These are phyloP conservation scores for Pythium inflatum DNA, from an alignment of 352 stramenopile genomes.

Conservation along the genomic window DNA sequence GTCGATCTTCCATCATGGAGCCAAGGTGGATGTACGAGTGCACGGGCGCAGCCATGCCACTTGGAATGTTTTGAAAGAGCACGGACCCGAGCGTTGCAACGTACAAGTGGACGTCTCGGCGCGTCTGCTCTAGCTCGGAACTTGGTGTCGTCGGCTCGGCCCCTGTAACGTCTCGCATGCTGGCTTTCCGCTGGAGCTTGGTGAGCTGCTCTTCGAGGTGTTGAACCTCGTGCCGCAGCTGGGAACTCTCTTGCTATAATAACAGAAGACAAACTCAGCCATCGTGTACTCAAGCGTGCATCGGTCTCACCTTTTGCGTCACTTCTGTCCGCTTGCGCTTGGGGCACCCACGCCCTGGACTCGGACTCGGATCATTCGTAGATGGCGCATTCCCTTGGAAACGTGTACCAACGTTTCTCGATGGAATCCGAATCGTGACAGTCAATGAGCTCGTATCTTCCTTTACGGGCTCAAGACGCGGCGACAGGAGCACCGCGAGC, in stretches of 20 bases:
- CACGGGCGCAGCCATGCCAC: conserved; percentile 8
- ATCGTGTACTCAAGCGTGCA: too few relatives aligned
- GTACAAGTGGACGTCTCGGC: conserved; percentile 6
- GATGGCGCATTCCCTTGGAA: background rate
- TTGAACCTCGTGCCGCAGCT: conserved; percentile 9
- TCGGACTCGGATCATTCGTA: background rate
- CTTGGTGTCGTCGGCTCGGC: too few relatives aligned
- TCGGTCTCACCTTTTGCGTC: conserved; percentile 8
- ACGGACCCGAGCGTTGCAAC: conserved; percentile 16
- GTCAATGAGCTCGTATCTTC: background rate
- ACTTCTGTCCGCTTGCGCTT: conserved; percentile 24
- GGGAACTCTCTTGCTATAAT: conserved; percentile 10
- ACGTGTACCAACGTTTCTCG: background rate
- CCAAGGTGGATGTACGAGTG: conserved; percentile 43
- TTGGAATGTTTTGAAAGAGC: conserved; percentile 4
- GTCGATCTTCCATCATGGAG: conserved; percentile 34
- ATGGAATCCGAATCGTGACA: conserved; percentile 11
- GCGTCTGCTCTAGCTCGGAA: background rate
- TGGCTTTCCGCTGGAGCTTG: conserved; percentile 5
- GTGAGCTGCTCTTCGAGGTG: conserved; percentile 10
- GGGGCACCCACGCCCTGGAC: background rate
- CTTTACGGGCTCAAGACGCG: background rate
- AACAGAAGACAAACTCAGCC: background rate
- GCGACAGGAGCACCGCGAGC: background rate
- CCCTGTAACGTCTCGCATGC: too few relatives aligned